phyloP scores from a whole-genome alignment of 768 basidiomycete species.

The Suillus cothurnatus region DNA sequence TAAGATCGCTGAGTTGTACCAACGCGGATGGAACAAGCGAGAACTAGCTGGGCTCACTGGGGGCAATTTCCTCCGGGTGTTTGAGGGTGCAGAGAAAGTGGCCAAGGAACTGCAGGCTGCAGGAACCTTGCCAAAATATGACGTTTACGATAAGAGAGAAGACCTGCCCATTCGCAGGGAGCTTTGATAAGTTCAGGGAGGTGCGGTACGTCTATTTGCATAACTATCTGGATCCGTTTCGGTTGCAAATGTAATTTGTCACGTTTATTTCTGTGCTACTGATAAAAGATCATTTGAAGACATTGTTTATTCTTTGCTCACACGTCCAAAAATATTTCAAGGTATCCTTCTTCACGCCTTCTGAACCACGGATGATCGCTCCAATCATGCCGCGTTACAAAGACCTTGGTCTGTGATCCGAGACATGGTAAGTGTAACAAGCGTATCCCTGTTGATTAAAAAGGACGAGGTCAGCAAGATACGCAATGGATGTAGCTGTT shows the following conservation, averaged over 20 bases:
- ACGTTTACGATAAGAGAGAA: conserved; percentile 73
- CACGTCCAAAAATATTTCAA: not conserved
- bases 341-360: not conserved
- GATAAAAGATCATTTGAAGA: not conserved
- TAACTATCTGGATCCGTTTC: not conserved
- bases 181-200: conserved; percentile 10
- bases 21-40: conserved; percentile 82
- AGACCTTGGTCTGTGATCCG: not conserved
- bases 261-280: not conserved
- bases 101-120: conserved; percentile 59
- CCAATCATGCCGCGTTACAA: not conserved
- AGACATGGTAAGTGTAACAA: not conserved
- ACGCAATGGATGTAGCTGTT: not conserved
- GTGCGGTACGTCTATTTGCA: not conserved
- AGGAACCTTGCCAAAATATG: conserved; percentile 59
- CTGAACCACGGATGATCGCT: not conserved
- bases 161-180: conserved; percentile 50
- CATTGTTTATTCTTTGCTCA: not conserved
- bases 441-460: no score
- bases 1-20: conserved; percentile 83
- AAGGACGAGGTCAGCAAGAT: not conserved
- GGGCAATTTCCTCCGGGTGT: conserved; percentile 81
- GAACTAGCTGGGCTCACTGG: conserved; percentile 85
- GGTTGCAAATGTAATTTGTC: not conserved
- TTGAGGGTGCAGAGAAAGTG: conserved; percentile 73